Evolutionary conservation across 2,329 filamentous ascomycete species (phyloP).

Genomic region (Escovopsis sp.): DNA sequence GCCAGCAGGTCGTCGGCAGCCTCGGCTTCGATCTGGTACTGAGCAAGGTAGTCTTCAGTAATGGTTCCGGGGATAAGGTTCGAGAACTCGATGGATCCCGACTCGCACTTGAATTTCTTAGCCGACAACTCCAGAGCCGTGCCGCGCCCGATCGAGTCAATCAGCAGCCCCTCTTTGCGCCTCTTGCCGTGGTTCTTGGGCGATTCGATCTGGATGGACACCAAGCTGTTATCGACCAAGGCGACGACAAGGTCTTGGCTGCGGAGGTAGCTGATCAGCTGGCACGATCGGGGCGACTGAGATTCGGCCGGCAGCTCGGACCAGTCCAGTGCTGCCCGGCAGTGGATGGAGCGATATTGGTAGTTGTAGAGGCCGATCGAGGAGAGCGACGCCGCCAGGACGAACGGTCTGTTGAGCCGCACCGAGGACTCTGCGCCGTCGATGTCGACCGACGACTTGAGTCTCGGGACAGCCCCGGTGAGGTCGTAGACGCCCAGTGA

Average conservation of each 20-base stretch:
- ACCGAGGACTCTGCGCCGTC: constrained; percentile 45
- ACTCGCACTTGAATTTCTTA: constrained; percentile 19
- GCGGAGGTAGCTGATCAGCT: constrained; percentile 46
- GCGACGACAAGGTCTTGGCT: constrained; percentile 53
- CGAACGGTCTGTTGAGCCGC: constrained; percentile 49
- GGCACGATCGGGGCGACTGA: constrained; percentile 22
- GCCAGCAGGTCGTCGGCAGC: constrained; percentile 33
- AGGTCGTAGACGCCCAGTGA: constrained; percentile 49
- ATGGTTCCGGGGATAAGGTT: constrained; percentile 33
- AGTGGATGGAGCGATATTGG: constrained; percentile 48
- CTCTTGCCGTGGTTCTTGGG: constrained; percentile 41
- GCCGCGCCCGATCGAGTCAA: constrained; percentile 60
- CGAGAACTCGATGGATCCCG: constrained; percentile 19
- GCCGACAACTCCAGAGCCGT: constrained; percentile 23
- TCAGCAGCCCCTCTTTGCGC: constrained; percentile 48
- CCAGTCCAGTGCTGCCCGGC: constrained; percentile 30
- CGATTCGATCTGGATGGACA: constrained; percentile 55
- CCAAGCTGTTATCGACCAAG: constrained; percentile 45
- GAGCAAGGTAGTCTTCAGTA: constrained; percentile 32
- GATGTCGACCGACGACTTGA: constrained; percentile 38
- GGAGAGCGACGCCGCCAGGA: constrained; percentile 44
- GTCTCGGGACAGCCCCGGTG: constrained; percentile 44
- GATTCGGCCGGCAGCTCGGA: constrained; percentile 23
- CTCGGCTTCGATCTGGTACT: constrained; percentile 29
- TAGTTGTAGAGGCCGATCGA: constrained; percentile 53